phyloP scores from a whole-genome alignment of 768 basidiomycete genomes.

The Lyophyllum shimeji region DNA sequence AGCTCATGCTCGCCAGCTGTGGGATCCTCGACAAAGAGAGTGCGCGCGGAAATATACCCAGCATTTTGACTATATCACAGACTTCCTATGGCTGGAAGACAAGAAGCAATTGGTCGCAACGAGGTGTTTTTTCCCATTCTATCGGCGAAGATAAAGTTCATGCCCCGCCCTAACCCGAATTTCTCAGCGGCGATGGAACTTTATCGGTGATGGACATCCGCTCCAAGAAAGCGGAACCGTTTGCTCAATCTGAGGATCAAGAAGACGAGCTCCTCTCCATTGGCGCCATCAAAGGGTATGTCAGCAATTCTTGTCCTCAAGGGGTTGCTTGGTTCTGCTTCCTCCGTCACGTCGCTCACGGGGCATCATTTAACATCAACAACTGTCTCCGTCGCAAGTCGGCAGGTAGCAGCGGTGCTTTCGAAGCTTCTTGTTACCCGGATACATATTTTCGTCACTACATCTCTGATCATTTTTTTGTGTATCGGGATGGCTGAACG shows the following conservation, averaged over 20 bases:
- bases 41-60: slow-evolving; percentile 71
- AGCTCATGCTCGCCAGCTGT: slow-evolving; percentile 57
- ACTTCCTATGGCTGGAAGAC: slow-evolving; percentile 83
- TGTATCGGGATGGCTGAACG: slow-evolving; percentile 14
- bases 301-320: slow-evolving; percentile 13
- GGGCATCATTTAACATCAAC: not conserved
- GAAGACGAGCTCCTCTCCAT: slow-evolving; percentile 92
- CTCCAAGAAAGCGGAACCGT: slow-evolving; percentile 72
- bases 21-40: slow-evolving; percentile 79
- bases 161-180: not conserved
- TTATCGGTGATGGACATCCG: slow-evolving; percentile 91
- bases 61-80: slow-evolving; percentile 93
- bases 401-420: not conserved
- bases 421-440: not conserved
- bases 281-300: slow-evolving; percentile 79
- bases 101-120: slow-evolving; percentile 85
- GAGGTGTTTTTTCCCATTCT: slow-evolving; percentile 51
- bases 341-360: slow-evolving; percentile 2
- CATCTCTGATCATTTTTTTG: slow-evolving; percentile 5
- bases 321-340: slow-evolving; percentile 7
- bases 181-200: slow-evolving; percentile 83
- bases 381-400: slow-evolving; percentile 3
- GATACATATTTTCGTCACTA: slow-evolving; percentile 2
- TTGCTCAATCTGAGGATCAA: slow-evolving; percentile 91
- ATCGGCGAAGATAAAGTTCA: not conserved